Evolutionary conservation across 2,329 filamentous ascomycete genomes (phyloP).

Genomic region (Fusarium pseudograminearum): DNA sequence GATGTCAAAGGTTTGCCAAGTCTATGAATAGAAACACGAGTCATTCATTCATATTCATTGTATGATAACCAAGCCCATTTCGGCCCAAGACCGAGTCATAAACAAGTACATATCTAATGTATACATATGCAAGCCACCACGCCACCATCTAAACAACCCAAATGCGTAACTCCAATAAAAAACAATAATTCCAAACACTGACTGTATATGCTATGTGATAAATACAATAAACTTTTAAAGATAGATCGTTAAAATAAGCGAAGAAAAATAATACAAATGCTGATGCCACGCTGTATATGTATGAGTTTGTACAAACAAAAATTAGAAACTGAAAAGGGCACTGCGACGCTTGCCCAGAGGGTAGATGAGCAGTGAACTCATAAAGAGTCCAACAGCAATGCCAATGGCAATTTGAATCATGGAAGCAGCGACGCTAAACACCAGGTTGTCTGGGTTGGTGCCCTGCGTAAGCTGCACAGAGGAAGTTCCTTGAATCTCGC

Average conservation of each 20-base stretch:
- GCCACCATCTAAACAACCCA: background rate
- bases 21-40: background rate
- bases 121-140: conserved; percentile 2
- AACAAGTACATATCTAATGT: conserved; percentile 7
- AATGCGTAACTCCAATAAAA: background rate
- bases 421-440: conserved; percentile 61
- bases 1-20: background rate
- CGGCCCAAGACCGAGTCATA: conserved; percentile 3
- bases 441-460: conserved; percentile 51
- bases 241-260: background rate
- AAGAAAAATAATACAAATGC: conserved; percentile 1
- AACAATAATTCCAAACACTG: background rate
- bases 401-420: conserved; percentile 67
- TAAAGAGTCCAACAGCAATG: conserved; percentile 63
- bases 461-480: conserved; percentile 42
- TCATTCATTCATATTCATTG: conserved; percentile 17
- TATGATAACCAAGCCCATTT: conserved; percentile 11
- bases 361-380: conserved; percentile 63
- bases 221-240: conserved; percentile 11
- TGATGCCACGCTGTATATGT: conserved; percentile 18
- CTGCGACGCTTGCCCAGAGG: conserved; percentile 63
- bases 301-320: conserved; percentile 3
- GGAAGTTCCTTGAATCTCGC: conserved; percentile 52
- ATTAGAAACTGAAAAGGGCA: conserved; percentile 62
- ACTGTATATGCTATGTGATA: background rate